Evolutionary conservation across 2,329 filamentous ascomycete species (phyloP).

Genomic region (Neopestalotiopsis sp.): DNA sequence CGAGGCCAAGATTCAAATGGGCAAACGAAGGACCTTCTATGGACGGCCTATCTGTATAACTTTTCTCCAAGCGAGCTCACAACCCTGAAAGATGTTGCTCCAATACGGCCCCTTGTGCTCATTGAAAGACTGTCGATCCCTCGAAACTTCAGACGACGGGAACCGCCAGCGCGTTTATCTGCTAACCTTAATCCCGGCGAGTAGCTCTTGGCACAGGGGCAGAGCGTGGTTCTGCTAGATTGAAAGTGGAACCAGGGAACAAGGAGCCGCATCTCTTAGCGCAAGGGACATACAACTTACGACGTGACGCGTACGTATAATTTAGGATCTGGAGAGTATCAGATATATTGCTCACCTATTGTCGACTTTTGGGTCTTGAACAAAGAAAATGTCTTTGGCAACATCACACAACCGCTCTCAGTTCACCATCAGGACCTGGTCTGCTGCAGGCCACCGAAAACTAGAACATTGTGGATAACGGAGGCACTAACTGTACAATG

Average conservation of each 20-base stretch:
- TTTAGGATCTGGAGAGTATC: conserved; percentile 4
- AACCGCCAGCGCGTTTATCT: not conserved
- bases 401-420: not conserved
- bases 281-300: not conserved
- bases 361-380: not conserved
- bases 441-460: not conserved
- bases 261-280: not conserved
- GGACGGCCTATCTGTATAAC: not conserved
- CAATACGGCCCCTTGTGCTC: not conserved
- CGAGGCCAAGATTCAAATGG: not conserved
- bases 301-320: conserved; percentile 1
- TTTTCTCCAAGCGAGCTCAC: not conserved
- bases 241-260: conserved; percentile 10
- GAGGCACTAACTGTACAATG: not conserved
- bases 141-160: not conserved
- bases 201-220: not conserved
- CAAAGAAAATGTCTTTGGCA: not conserved
- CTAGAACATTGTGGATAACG: not conserved
- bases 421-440: not conserved
- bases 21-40: not conserved
- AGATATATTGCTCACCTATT: not conserved
- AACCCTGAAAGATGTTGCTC: not conserved
- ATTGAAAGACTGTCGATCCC: not conserved
- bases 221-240: conserved; percentile 2
- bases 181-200: not conserved